phyloP scores from a whole-genome alignment of 345 rosid species.

The Streptanthus diversifolius region DNA sequence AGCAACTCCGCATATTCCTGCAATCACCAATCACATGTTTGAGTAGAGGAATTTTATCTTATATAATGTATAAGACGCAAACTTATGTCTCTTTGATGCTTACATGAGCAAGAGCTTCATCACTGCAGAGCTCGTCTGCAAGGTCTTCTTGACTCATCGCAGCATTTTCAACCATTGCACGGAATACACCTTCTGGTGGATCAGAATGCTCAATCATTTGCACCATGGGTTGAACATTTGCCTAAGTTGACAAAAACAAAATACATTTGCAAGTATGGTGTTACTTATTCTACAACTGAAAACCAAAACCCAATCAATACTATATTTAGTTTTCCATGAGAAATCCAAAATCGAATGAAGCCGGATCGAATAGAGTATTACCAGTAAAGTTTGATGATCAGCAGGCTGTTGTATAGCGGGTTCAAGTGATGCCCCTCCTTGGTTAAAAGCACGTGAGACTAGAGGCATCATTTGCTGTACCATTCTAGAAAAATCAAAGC shows the following conservation, averaged over 20 bases:
- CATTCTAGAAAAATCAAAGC: constrained; percentile 76
- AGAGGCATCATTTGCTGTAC: constrained; percentile 95
- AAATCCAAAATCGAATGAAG: background rate
- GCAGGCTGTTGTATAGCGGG: constrained; percentile 32
- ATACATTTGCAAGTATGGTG: background rate
- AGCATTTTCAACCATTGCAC: constrained; percentile 54
- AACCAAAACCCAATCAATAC: background rate
- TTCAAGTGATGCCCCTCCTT: constrained; percentile 36
- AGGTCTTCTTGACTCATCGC: constrained; percentile 42
- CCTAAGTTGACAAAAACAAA: constrained; percentile 27
- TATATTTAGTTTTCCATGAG: background rate
- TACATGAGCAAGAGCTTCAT: constrained; percentile 61
- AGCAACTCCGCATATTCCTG: constrained; percentile 75
- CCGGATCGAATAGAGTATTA: constrained; percentile 11
- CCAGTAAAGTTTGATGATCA: constrained; percentile 47
- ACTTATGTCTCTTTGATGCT: constrained; percentile 17
- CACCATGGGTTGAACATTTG: constrained; percentile 44
- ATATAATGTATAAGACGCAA: background rate
- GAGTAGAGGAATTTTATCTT: background rate
- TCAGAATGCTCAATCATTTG: constrained; percentile 51
- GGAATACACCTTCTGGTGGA: constrained; percentile 59
- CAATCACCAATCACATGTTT: background rate
- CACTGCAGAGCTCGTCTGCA: constrained; percentile 47
- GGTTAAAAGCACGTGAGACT: constrained; percentile 74
- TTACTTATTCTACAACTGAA: background rate